Conservation (phyloP, 768 basidiomycete genomes). For the Pholiota conissans region DNA sequence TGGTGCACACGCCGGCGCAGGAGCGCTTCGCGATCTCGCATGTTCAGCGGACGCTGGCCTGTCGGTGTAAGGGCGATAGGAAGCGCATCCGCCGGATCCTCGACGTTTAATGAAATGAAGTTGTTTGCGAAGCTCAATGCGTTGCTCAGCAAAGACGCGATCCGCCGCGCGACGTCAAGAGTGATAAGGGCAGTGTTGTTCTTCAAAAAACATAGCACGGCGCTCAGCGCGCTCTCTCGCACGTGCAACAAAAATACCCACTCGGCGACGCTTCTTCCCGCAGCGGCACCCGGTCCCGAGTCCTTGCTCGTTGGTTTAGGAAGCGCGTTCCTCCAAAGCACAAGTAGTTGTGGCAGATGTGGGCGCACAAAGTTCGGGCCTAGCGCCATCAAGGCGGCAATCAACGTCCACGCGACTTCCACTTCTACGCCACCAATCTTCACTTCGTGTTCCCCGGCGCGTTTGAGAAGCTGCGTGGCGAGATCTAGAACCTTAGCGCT, state of each 20-base stretch:
- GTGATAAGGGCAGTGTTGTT: constrained; percentile 83
- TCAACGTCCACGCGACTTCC: constrained; percentile 92
- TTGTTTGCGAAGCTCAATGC: constrained; percentile 86
- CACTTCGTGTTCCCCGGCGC: constrained; percentile 89
- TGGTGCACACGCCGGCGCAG: constrained; percentile 85
- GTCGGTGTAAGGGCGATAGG: constrained; percentile 23
- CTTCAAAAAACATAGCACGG: constrained; percentile 84
- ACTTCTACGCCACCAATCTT: constrained; percentile 80
- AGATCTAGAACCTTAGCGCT: constrained; percentile 89
- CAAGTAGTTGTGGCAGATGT: constrained; percentile 90
- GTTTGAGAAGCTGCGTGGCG: constrained; percentile 86
- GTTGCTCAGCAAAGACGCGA: constrained; percentile 85
- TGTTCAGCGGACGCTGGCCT: constrained; percentile 40
- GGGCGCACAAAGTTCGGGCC: constrained; percentile 93
- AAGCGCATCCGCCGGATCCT: constrained; percentile 54
- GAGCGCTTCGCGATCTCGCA: constrained; percentile 80
- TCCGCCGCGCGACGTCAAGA: constrained; percentile 86
- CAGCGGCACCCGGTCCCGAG: constrained; percentile 39
- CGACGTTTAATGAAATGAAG: constrained; percentile 71
- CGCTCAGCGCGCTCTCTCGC: constrained; percentile 85
- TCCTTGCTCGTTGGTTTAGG: constrained; percentile 96
- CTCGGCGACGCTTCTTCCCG: constrained; percentile 69
- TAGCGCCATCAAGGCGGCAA: constrained; percentile 87
- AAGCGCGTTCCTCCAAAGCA: constrained; percentile 95
- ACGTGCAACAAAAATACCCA: constrained; percentile 93